Evolutionary conservation across 768 basidiomycete species (phyloP).

Genomic region (Agrocybe pediades): DNA sequence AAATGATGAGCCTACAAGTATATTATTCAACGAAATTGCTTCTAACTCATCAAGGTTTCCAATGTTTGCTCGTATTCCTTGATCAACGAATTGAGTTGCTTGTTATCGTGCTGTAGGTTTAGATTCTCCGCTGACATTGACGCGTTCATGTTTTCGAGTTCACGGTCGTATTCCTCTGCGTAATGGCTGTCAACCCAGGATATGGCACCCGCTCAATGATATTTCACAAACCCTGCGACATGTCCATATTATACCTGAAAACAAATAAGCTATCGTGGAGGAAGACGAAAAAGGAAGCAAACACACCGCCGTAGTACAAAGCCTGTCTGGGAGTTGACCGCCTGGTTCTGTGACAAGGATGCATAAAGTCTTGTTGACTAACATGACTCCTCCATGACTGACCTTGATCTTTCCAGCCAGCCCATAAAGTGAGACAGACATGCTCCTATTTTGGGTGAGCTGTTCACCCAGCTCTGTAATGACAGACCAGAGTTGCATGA

Average conservation of each 20-base stretch:
- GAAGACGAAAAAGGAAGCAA: background rate
- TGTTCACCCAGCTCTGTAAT: slow-evolving; percentile 85
- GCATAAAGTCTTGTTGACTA: too few relatives aligned
- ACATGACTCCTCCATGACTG: too few relatives aligned
- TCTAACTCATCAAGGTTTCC: slow-evolving; percentile 86
- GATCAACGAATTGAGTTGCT: slow-evolving; percentile 86
- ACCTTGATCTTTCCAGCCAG: slow-evolving; percentile 84
- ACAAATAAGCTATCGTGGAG: slow-evolving; percentile 4
- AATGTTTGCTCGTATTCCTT: slow-evolving; percentile 98
- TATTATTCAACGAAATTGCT: slow-evolving; percentile 15
- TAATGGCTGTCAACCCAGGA: background rate
- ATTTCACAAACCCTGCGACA: slow-evolving; percentile 64
- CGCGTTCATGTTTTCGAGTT: slow-evolving; percentile 87
- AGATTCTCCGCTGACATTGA: slow-evolving; percentile 84
- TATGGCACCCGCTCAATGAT: background rate
- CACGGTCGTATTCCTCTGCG: slow-evolving; percentile 86
- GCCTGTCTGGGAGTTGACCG: slow-evolving; percentile 87
- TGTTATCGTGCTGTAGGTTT: slow-evolving; percentile 88
- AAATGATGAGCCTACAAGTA: background rate
- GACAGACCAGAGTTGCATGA: slow-evolving; percentile 62
- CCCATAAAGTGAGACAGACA: slow-evolving; percentile 71
- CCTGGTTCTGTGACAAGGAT: slow-evolving; percentile 62
- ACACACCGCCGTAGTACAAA: slow-evolving; percentile 84
- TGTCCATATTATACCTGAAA: slow-evolving; percentile 83
- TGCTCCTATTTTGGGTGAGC: slow-evolving; percentile 73